Conservation (phyloP, 2,329 filamentous ascomycete species). For the Colletotrichum kahawae region DNA sequence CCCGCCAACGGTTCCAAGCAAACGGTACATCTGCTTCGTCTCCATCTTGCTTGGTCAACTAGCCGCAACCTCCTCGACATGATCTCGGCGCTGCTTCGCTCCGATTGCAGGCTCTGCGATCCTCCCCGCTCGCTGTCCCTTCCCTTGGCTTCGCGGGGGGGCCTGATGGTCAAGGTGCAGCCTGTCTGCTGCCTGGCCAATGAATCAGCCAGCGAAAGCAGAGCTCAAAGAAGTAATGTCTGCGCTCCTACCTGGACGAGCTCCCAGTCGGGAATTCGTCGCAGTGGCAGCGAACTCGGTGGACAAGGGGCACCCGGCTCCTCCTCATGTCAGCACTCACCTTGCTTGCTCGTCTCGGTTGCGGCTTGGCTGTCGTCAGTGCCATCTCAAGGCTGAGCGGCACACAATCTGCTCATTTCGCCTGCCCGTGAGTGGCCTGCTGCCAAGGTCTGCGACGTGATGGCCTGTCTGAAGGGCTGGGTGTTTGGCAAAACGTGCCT, state of each 20-base stretch:
- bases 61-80: background rate
- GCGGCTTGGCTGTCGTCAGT: background rate
- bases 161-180: background rate
- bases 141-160: background rate
- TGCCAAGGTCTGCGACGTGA: background rate
- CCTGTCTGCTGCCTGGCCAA: background rate
- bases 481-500: background rate
- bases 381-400: background rate
- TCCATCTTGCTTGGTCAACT: background rate
- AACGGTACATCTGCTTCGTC: background rate
- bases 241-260: background rate
- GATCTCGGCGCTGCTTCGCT: conserved; percentile 4
- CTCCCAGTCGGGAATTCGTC: background rate
- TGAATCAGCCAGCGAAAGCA: background rate
- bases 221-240: background rate
- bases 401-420: background rate
- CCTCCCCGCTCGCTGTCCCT: background rate
- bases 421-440: background rate
- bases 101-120: background rate
- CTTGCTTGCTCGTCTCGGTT: background rate
- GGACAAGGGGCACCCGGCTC: background rate
- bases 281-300: background rate
- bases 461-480: no score
- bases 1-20: background rate
- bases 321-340: background rate